Evolutionary conservation across 768 basidiomycete species (phyloP).

Genomic region (Lenzites betulinus): DNA sequence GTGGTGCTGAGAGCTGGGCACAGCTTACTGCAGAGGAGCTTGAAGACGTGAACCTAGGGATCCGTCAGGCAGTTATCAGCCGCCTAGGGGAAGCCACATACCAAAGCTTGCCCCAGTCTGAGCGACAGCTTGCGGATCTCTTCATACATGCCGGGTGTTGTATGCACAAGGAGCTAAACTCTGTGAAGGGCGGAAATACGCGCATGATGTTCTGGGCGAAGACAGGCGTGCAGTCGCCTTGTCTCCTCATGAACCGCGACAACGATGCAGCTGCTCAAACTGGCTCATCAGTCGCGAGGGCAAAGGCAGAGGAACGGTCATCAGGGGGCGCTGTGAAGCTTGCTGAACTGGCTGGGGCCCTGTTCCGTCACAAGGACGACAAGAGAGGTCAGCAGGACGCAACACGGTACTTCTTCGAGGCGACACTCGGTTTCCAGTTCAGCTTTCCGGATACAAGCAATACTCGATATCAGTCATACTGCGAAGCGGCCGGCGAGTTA

Average conservation of each 20-base stretch:
- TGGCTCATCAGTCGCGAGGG: constrained; percentile 15
- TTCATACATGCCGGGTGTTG: constrained; percentile 42
- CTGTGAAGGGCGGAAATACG: constrained; percentile 33
- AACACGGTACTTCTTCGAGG: constrained; percentile 28
- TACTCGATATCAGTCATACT: constrained; percentile 37
- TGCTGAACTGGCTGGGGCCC: constrained; percentile 29
- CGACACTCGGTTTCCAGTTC: constrained; percentile 21
- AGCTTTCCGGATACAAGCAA: constrained; percentile 41
- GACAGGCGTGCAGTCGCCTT: not conserved
- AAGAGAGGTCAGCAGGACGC: constrained; percentile 40
- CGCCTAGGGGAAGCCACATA: constrained; percentile 21
- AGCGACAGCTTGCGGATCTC: constrained; percentile 24
- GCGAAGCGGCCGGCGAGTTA: constrained; percentile 31
- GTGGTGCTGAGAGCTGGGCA: not conserved
- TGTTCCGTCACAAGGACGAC: constrained; percentile 39
- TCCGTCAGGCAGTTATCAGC: not conserved
- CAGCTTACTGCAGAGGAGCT: not conserved
- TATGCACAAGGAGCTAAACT: constrained; percentile 43
- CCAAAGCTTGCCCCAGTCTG: constrained; percentile 11
- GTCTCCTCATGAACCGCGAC: constrained; percentile 18
- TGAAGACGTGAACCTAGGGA: not conserved
- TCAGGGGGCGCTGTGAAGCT: constrained; percentile 32
- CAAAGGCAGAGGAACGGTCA: constrained; percentile 25
- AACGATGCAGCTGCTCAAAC: constrained; percentile 15
- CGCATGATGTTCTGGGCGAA: constrained; percentile 19